A percentile compares a stretch with the other conserved stretches of the same genome.
phyloP scores from a whole-genome alignment of 805 yeast genomes.

The Candida silvatica region DNA sequence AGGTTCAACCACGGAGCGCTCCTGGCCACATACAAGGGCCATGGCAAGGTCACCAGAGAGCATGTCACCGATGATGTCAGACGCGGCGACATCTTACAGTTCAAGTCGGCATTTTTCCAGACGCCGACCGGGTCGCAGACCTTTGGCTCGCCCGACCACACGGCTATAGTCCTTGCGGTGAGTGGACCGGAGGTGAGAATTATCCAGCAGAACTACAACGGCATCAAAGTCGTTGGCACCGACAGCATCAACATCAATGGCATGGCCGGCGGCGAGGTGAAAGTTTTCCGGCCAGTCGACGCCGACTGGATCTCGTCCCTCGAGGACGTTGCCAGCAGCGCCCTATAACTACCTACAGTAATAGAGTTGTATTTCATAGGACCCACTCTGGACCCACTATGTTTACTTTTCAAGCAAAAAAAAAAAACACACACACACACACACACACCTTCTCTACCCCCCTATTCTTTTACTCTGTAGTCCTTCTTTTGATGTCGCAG shows the following conservation, averaged over 20 bases:
- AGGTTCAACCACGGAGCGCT: slow-evolving; percentile 39
- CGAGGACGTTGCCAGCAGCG: slow-evolving; percentile 7
- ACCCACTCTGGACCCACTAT: not conserved
- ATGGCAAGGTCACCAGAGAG: slow-evolving; percentile 8
- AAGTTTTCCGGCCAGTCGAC: slow-evolving; percentile 40
- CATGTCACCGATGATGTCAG: slow-evolving; percentile 31
- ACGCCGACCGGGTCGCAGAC: slow-evolving; percentile 26
- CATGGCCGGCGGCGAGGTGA: slow-evolving; percentile 33
- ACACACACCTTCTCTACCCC: not conserved
- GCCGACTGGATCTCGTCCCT: slow-evolving; percentile 31
- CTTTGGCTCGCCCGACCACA: slow-evolving; percentile 49
- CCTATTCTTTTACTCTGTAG: too few species aligned
- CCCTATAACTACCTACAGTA: too few species aligned
- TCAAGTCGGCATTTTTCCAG: slow-evolving; percentile 30
- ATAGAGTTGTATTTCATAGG: too few species aligned
- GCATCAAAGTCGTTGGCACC: slow-evolving; percentile 29
- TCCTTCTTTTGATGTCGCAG: slow-evolving; percentile 14
- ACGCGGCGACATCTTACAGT: slow-evolving; percentile 52
- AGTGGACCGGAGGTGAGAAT: slow-evolving; percentile 23
- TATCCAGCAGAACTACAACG: slow-evolving; percentile 43
- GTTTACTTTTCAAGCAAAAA: not conserved
- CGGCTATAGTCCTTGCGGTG: slow-evolving; percentile 29
- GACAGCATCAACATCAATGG: slow-evolving; percentile 31
- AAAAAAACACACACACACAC: not conserved
- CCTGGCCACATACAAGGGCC: slow-evolving; percentile 12